Evolutionary conservation across 2,329 filamentous ascomycete species (phyloP).

Genomic region (Fusarium praegraminearum): DNA sequence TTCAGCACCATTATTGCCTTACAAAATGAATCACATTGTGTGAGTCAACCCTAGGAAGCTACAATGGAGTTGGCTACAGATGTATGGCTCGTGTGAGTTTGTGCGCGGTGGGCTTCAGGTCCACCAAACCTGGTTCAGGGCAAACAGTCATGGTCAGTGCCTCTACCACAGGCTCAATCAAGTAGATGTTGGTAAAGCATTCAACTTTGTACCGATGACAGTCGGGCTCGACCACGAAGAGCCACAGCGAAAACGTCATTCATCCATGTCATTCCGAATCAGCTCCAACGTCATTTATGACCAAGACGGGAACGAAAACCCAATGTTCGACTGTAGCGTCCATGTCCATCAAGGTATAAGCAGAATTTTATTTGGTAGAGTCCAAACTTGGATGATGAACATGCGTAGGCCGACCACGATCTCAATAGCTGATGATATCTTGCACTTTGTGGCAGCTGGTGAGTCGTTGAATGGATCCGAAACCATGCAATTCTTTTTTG

Average conservation of each 20-base stretch:
- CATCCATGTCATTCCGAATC: not conserved
- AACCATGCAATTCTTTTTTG: slow-evolving; percentile 55
- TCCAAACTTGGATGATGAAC: slow-evolving; percentile 1
- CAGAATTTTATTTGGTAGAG: not conserved
- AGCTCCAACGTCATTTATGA: slow-evolving; percentile 1
- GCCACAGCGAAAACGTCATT: not conserved
- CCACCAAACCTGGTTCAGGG: not conserved
- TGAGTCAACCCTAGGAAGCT: not conserved
- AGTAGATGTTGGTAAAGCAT: not conserved
- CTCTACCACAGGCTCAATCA: not conserved
- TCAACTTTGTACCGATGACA: not conserved
- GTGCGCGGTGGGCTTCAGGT: not conserved
- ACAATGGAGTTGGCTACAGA: not conserved
- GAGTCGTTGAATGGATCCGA: slow-evolving; percentile 48
- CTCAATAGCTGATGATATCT: slow-evolving; percentile 18
- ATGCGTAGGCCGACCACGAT: slow-evolving; percentile 18
- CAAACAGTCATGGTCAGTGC: not conserved
- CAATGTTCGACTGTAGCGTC: not conserved
- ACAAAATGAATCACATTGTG: not conserved
- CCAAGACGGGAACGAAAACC: not conserved
- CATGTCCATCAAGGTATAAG: not conserved
- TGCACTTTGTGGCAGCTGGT: slow-evolving; percentile 9
- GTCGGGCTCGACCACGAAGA: not conserved
- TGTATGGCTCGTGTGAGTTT: not conserved
- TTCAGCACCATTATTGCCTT: not conserved